Conservation (phyloP, 1,284 basidiomycete species). For the Amylostereum areolatum region DNA sequence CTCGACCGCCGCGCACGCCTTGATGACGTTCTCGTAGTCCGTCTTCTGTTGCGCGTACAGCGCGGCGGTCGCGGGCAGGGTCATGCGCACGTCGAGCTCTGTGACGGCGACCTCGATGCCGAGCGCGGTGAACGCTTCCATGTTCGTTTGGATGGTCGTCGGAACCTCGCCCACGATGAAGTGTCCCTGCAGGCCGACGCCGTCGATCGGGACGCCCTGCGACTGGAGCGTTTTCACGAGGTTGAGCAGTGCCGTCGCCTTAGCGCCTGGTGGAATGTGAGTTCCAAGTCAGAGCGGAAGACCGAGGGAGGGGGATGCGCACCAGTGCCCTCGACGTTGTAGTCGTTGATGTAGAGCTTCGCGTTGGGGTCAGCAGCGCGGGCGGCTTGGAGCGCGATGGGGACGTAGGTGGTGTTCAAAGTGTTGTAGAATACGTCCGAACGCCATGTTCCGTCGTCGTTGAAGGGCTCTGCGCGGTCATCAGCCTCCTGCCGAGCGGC, state of each 20-base stretch:
- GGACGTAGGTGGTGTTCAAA: conserved; percentile 36
- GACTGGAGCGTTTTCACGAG: conserved; percentile 37
- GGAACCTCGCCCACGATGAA: conserved; percentile 44
- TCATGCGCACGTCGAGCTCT: conserved; percentile 50
- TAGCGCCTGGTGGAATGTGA: conserved; percentile 22
- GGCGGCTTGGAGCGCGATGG: conserved; percentile 38
- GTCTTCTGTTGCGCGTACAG: conserved; percentile 41
- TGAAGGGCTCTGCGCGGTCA: conserved; percentile 37
- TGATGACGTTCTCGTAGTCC: conserved; percentile 40
- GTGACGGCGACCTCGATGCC: conserved; percentile 52
- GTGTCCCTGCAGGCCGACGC: conserved; percentile 45
- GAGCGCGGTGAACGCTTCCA: conserved; percentile 39
- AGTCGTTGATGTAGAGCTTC: conserved; percentile 47
- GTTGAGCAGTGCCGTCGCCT: conserved; percentile 39
- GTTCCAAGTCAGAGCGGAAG: not conserved
- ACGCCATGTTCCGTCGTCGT: conserved; percentile 52
- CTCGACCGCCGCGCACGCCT: conserved; percentile 35
- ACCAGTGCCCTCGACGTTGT: conserved; percentile 37
- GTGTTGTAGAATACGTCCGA: conserved; percentile 41
- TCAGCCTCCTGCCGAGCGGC: not conserved
- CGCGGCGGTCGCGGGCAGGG: conserved; percentile 39
- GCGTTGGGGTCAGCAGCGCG: conserved; percentile 38
- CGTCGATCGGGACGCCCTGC: conserved; percentile 39
- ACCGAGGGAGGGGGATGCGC: too few species aligned
- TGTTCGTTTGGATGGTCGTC: conserved; percentile 29